A percentile compares a stretch with the other conserved stretches of the same genome.
phyloP scores from a whole-genome alignment of 495 filamentous ascomycete species.

The Hyphodiscus hymeniophilus region DNA sequence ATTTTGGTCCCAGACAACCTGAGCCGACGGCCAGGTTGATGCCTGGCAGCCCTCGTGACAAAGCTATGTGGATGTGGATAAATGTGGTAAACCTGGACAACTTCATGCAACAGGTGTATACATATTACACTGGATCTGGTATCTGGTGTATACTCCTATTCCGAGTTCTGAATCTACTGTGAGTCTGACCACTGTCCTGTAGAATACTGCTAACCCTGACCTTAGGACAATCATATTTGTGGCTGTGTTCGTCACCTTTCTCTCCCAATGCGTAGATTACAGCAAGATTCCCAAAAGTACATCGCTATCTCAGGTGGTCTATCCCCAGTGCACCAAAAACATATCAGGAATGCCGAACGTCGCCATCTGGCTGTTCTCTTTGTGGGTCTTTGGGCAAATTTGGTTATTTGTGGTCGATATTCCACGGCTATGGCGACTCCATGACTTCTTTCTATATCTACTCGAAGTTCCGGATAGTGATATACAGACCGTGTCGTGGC shows the following conservation, averaged over 20 bases:
- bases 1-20: neutral
- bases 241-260: constrained; percentile 73
- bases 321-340: constrained; percentile 75
- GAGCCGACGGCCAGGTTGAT: constrained; percentile 30
- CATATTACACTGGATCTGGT: constrained; percentile 78
- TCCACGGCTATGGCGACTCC: constrained; percentile 65
- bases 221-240: constrained; percentile 65
- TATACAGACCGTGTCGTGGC: constrained; percentile 95
- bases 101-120: constrained; percentile 85
- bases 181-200: constrained; percentile 26
- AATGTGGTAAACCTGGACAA: constrained; percentile 88
- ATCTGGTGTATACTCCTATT: constrained; percentile 83
- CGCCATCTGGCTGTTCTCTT: constrained; percentile 75
- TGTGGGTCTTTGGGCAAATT: constrained; percentile 77
- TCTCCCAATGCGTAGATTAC: constrained; percentile 85
- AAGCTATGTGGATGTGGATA: constrained; percentile 92
- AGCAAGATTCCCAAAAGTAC: constrained; percentile 63
- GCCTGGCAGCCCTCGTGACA: constrained; percentile 32
- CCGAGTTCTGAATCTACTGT: constrained; percentile 66
- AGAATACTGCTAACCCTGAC: neutral
- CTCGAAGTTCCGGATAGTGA: constrained; percentile 83
- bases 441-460: constrained; percentile 82
- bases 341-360: constrained; percentile 78
- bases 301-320: constrained; percentile 65
- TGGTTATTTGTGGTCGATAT: constrained; percentile 70